Evolutionary conservation across 2,329 filamentous ascomycete genomes (phyloP), one percentile per base, ranked within the genome.

Genomic region (Sporothrix variecibatus): DNA sequence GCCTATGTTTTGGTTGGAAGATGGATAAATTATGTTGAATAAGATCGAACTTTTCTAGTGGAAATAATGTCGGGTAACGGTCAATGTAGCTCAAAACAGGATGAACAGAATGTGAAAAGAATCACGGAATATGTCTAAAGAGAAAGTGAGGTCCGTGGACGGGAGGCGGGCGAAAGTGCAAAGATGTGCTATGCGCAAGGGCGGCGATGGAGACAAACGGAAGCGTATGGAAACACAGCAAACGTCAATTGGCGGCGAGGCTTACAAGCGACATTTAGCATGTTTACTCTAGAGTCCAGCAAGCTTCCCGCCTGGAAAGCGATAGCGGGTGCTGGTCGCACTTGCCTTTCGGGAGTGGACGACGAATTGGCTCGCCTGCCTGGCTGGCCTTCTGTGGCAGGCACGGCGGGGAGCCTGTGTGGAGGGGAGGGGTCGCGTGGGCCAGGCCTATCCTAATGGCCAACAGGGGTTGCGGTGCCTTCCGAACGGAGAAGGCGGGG

Each of bases 181-280:
- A 67, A 67, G 38, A 26, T 15, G 38, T 46, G 46, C 34, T 26
- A 2, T 38, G 60, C 20, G 31, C 23, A 28, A 38, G 34, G 62
- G 71, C 65, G 71, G 71, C 53, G 73, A 70, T 71, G 56, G 71
- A 75, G 71, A 43, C 64, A 46, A 71, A 65, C 71, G 62, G 74
- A 75, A 75, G 74, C 58, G 58, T 43, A 62, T 73, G 60, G 74
- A 75, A 75, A 49, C 43, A 69, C 62, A 56, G 53, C 46, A 71
- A 64, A 40, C 20, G 40, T 49, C 51, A 65, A 72, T 69, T 72
- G 51, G 64, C 62, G 51, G 73, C 69, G 31, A 74, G 60, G 62
- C 73, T 60, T 72, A 56, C 62, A 53, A 69, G 49, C 23, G 28
- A 60, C 60, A 31, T n/a, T 20, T 26, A 49, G 11, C 20, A 38